Base-by-base conservation (phyloP, 129 eudicot species). In the Flaveria sonorensis region DNA sequence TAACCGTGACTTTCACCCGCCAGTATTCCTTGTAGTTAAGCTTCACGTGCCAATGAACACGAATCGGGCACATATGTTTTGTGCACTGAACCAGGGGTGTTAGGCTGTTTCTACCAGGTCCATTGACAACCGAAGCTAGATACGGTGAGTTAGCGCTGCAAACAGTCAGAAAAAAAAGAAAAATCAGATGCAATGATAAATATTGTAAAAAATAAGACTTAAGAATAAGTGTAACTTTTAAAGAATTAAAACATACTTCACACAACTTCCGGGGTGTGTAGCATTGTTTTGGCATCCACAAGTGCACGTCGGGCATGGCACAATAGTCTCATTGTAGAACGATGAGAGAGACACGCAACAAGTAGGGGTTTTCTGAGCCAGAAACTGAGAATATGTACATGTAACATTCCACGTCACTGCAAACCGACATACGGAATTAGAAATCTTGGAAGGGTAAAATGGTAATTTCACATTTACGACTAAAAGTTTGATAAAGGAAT, bases 361-460 rank as follows among this genome's bases (percentile, higher is more conserved):
- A 60, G 92, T 83, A 9, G 97, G 99, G 11, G 99, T 94, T 81
- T 89, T 94, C 84, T 88, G 96, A 78, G 99, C 97, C 68, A 94
- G 84, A 77, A 94, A 94, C 76, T 95, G 99, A 8, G 99, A 95
- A 77, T 95, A 95, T 12, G 94, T 91, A 77, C 99, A 91, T 7
- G 97, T 95, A 48, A 95, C 90, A 68, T 95, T 91, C 97, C 99
- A 95, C 0, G 99, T 95, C 99, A 95, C 99, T 95, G 96, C 69
- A 47, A 76, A 52, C 56, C 70, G 15, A 36, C 30, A 7, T 10
- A 48, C 21, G 1, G 20, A 72, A 73, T 77, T 62, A 69, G 82
- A 68, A 68, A 82, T 60, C 64, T 39, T 50, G 4, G 2, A 57
- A 80, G 70, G 71, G 53, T 48, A 77, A 45, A 68, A 73, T 40